Percentiles rank a stretch among this genome's conserved stretches.
phyloP scores from a whole-genome alignment of 2,329 filamentous ascomycete species.

The Sphaerulina populicola region DNA sequence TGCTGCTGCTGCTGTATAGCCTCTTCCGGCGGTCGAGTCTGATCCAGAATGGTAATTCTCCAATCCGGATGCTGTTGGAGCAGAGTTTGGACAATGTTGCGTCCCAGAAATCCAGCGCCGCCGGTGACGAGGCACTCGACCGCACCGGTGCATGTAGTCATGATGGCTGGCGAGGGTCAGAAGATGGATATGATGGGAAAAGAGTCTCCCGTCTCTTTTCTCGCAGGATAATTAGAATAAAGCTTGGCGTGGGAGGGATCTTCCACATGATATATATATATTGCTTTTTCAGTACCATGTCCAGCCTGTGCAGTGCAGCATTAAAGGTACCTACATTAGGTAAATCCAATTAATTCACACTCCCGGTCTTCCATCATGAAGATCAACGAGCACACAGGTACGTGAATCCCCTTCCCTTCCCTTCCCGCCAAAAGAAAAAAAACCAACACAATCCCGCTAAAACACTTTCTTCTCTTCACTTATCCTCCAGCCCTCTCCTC shows the following conservation, averaged over 20 bases:
- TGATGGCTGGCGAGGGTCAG: slow-evolving; percentile 10
- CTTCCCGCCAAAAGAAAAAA: neutral
- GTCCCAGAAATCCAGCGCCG: slow-evolving; percentile 43
- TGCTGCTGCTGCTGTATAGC: neutral
- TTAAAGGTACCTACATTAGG: no score
- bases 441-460: neutral
- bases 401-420: neutral
- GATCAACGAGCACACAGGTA: slow-evolving; percentile 37
- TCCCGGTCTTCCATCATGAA: slow-evolving; percentile 32
- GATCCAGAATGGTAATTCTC: slow-evolving; percentile 36
- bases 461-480: no score
- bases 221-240: no score
- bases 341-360: neutral
- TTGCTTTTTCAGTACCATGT: neutral
- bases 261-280: neutral
- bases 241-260: neutral
- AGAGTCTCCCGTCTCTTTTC: no score
- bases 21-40: slow-evolving; percentile 30
- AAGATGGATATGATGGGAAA: no score
- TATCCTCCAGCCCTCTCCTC: slow-evolving; percentile 31
- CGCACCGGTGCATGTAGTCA: slow-evolving; percentile 25
- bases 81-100: slow-evolving; percentile 36
- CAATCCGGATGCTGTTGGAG: slow-evolving; percentile 33
- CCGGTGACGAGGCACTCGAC: slow-evolving; percentile 39
- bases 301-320: no score